These are phyloP conservation scores for Oryza coarctata DNA, from an alignment of 176 grass and related monocot species.

Conservation along the genomic window DNA sequence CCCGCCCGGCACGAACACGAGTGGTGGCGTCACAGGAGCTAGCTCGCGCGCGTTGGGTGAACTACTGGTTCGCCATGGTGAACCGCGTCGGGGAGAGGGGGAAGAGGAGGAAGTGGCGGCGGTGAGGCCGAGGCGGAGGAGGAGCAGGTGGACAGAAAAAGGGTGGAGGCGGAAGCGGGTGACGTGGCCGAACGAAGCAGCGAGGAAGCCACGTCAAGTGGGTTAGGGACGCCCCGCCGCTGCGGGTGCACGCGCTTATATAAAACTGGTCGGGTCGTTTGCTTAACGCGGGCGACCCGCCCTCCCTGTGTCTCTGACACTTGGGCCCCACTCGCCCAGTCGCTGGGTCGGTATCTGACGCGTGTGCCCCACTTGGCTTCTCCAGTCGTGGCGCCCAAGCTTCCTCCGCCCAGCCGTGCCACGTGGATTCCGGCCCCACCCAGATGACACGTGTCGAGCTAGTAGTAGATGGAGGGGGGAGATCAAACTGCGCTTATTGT, in stretches of 20 bases:
- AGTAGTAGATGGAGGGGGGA: no score
- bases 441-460: background rate
- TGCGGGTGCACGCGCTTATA: background rate
- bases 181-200: background rate
- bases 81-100: no score
- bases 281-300: slow-evolving; percentile 34
- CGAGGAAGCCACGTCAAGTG: background rate
- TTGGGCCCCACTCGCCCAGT: no score
- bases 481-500: no score
- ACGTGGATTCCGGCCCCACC: background rate
- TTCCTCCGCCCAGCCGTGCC: no score
- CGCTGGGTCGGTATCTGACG: no score
- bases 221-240: background rate
- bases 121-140: background rate
- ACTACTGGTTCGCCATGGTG: background rate
- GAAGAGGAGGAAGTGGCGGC: background rate
- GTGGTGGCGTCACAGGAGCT: background rate
- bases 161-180: no score
- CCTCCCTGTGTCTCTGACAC: background rate
- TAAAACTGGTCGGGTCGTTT: slow-evolving; percentile 14
- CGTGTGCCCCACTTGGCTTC: background rate
- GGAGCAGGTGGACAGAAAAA: background rate
- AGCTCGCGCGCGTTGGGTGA: no score
- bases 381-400: no score
- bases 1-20: background rate